phyloP scores from a whole-genome alignment of 768 basidiomycete species.

The Mycena latifolia region DNA sequence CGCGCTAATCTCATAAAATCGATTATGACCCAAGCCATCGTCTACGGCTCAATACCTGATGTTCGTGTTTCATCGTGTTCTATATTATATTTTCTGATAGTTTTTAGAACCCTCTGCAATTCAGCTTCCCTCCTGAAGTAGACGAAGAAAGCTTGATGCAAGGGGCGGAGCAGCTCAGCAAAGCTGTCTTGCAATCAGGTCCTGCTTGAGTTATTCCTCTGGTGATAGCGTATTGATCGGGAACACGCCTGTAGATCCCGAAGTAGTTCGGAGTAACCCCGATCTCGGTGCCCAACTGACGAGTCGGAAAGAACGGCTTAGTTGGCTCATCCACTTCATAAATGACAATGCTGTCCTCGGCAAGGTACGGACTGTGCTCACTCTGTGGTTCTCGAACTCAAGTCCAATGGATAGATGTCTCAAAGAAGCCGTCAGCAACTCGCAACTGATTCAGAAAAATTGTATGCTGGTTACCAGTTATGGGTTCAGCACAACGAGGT shows the following conservation, averaged over 20 bases:
- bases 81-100: neutral
- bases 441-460: slow-evolving; percentile 87
- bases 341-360: slow-evolving; percentile 85
- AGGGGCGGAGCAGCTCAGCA: slow-evolving; percentile 82
- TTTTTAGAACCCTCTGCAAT: slow-evolving; percentile 78
- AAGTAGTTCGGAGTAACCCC: slow-evolving; percentile 79
- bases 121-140: slow-evolving; percentile 84
- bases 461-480: slow-evolving; percentile 83
- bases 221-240: neutral
- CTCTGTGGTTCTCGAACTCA: neutral
- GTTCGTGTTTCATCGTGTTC: slow-evolving; percentile 47
- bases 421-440: slow-evolving; percentile 82
- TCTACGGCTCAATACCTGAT: slow-evolving; percentile 78
- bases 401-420: slow-evolving; percentile 69
- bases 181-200: slow-evolving; percentile 82
- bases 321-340: slow-evolving; percentile 91
- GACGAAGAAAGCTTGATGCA: slow-evolving; percentile 85
- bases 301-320: slow-evolving; percentile 79
- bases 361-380: slow-evolving; percentile 63
- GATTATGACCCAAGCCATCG: slow-evolving; percentile 85
- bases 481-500: slow-evolving; percentile 84
- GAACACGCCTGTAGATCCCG: slow-evolving; percentile 58
- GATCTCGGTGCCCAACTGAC: slow-evolving; percentile 85
- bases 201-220: slow-evolving; percentile 3
- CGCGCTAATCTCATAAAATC: slow-evolving; percentile 78